These are phyloP conservation scores for Phytophthora lateralis DNA, from an alignment of 352 stramenopile species.

Conservation along the genomic window DNA sequence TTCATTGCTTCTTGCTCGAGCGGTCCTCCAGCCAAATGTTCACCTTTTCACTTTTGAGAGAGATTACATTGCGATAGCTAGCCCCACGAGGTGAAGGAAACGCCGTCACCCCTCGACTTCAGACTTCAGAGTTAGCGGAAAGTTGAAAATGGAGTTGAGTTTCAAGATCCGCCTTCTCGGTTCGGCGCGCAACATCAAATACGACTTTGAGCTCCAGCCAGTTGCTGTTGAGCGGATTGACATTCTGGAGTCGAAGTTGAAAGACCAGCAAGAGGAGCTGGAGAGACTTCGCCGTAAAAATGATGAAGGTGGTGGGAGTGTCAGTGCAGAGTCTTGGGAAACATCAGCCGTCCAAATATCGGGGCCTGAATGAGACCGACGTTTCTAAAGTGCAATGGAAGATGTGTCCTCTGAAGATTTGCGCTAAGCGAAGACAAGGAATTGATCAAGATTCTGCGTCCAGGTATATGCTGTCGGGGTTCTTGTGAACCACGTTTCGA, in stretches of 20 bases:
- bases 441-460: not conserved
- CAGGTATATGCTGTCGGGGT: not conserved
- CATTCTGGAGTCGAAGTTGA: conserved; percentile 24
- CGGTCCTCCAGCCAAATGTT: conserved; percentile 19
- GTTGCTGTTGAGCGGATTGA: conserved; percentile 6
- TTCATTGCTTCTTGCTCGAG: conserved; percentile 20
- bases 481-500: not conserved
- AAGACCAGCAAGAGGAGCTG: conserved; percentile 29
- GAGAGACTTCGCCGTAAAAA: conserved; percentile 10
- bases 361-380: not conserved
- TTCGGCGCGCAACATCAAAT: not conserved
- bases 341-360: not conserved
- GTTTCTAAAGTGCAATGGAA: not conserved
- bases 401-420: not conserved
- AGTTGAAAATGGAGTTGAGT: not conserved
- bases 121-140: too few relatives aligned
- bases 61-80: conserved; percentile 14
- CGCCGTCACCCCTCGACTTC: conserved; percentile 11
- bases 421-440: not conserved
- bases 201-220: conserved; percentile 6
- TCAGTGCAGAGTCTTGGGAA: not conserved
- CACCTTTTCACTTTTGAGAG: conserved; percentile 3
- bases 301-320: not conserved
- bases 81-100: conserved; percentile 1
- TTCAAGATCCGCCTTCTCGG: conserved; percentile 2